phyloP scores from a whole-genome alignment of 2,329 filamentous ascomycete genomes.

The Sporothrix sp. region DNA sequence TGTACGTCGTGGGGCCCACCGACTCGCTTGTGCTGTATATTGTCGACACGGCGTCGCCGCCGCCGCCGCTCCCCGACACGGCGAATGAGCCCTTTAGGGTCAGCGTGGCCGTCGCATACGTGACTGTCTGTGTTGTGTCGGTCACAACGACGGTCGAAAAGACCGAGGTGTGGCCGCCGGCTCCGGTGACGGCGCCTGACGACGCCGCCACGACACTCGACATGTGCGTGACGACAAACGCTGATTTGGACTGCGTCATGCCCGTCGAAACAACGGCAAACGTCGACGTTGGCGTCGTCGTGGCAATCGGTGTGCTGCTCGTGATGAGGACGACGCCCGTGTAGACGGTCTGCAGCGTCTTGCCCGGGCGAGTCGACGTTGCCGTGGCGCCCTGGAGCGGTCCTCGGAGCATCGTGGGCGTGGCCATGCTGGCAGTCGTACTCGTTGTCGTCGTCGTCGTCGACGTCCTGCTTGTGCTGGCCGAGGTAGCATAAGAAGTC shows the following conservation, averaged over 20 bases:
- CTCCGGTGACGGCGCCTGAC: not conserved
- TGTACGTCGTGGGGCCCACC: not conserved
- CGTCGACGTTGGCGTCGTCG: not conserved
- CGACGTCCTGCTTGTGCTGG: not conserved
- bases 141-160: not conserved
- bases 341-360: not conserved
- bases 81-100: not conserved
- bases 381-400: too few relatives aligned
- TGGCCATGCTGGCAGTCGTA: too few relatives aligned
- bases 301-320: conserved; percentile 2
- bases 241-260: conserved; percentile 1
- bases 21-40: not conserved
- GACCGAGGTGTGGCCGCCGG: not conserved
- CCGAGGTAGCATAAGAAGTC: too few relatives aligned
- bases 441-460: not conserved
- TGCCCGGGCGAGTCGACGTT: not conserved
- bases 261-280: not conserved
- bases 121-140: not conserved
- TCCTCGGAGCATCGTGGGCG: too few relatives aligned
- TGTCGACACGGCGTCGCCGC: not conserved
- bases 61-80: not conserved
- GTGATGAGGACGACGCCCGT: not conserved
- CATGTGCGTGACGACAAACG: not conserved
- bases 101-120: not conserved
- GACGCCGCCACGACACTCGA: conserved; percentile 1